These are phyloP conservation scores for Corylus americana DNA, from an alignment of 306 rosid genomes.

Conservation along the genomic window DNA sequence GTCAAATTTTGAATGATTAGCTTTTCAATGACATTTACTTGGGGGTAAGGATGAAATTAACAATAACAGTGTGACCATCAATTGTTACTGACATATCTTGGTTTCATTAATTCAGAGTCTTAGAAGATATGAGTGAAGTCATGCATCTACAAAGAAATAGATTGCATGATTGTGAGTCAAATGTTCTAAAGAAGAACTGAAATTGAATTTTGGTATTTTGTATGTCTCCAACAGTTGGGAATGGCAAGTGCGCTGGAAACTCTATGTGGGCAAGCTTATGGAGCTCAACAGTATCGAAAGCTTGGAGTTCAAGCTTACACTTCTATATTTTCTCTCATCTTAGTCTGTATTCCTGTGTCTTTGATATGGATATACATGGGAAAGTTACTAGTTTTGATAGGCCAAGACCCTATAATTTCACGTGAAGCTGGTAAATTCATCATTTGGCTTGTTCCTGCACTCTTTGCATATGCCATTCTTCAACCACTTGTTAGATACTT, in stretches of 20 bases:
- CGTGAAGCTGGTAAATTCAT: slow-evolving; percentile 61
- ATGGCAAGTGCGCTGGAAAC: slow-evolving; percentile 67
- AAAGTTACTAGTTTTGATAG: slow-evolving; percentile 50
- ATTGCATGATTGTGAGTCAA: background rate
- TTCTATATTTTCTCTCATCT: slow-evolving; percentile 57
- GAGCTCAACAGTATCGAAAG: slow-evolving; percentile 52
- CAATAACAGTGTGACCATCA: background rate
- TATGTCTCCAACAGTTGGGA: slow-evolving; percentile 40
- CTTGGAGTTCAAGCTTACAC: slow-evolving; percentile 55
- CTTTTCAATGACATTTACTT: background rate
- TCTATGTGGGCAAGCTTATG: slow-evolving; percentile 60
- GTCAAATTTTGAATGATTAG: background rate
- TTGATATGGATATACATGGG: slow-evolving; percentile 61
- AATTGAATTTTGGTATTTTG: background rate
- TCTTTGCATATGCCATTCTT: slow-evolving; percentile 64
- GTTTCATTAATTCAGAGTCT: background rate
- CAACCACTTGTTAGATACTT: slow-evolving; percentile 63
- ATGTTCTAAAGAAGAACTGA: background rate
- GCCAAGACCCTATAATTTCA: slow-evolving; percentile 81
- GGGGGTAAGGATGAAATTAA: background rate
- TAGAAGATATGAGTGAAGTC: background rate
- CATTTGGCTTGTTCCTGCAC: slow-evolving; percentile 69
- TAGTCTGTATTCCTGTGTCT: slow-evolving; percentile 60
- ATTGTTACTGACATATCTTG: background rate
- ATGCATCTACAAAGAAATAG: background rate